These are phyloP conservation scores for Macadamia tetraphylla DNA, from an alignment of 164 flowering plant genomes.

Conservation along the genomic window DNA sequence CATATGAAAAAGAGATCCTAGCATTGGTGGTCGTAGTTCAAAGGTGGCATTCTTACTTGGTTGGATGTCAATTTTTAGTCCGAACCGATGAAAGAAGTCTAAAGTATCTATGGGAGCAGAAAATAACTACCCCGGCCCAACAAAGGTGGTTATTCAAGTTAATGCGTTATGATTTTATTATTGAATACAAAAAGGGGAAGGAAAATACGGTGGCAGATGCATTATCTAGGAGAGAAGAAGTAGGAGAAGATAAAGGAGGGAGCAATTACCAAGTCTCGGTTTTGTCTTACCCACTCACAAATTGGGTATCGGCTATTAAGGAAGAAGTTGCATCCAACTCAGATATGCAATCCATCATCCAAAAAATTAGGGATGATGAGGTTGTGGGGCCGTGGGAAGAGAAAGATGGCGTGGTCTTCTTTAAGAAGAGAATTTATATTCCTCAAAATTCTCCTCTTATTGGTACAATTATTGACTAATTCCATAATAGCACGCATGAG, in stretches of 20 bases:
- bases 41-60: slow-evolving; percentile 5
- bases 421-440: too few relatives aligned
- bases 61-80: background rate
- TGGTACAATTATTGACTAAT: too few relatives aligned
- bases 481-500: too few relatives aligned
- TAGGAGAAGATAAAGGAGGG: too few relatives aligned
- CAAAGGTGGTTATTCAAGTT: too few relatives aligned
- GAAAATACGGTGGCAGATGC: slow-evolving; percentile 6
- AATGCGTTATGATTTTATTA: slow-evolving; percentile 4
- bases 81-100: slow-evolving; percentile 11
- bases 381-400: too few relatives aligned
- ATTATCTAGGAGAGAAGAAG: background rate
- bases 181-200: slow-evolving; percentile 2
- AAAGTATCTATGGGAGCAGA: slow-evolving; percentile 8
- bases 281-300: background rate
- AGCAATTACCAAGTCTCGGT: background rate
- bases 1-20: slow-evolving; percentile 8
- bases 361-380: too few relatives aligned
- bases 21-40: slow-evolving; percentile 5
- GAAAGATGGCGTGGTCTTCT: too few relatives aligned
- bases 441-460: too few relatives aligned
- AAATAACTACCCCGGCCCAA: slow-evolving; percentile 3
- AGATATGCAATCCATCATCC: too few relatives aligned
- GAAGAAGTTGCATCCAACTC: background rate
- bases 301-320: background rate